Percentiles rank a stretch among this genome's conserved stretches.
Evolutionary conservation across 805 yeast species (phyloP).

Genomic region (Sugiyamaella smithiae): DNA sequence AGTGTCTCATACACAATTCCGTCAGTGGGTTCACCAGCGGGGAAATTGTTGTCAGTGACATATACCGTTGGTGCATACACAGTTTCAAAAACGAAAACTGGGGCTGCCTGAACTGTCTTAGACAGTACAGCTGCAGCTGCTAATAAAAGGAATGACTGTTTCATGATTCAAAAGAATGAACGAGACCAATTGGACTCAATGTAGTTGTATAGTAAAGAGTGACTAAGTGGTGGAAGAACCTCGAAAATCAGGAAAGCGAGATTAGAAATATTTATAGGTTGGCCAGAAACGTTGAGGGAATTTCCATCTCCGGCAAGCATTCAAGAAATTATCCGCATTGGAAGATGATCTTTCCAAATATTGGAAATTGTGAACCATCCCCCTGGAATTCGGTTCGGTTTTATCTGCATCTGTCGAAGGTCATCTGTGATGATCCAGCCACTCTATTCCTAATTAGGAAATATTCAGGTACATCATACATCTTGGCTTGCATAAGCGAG

Average conservation of each 20-base stretch:
- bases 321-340: not conserved
- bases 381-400: not conserved
- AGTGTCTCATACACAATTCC: constrained; percentile 15
- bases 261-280: not conserved
- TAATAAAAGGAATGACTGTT: not conserved
- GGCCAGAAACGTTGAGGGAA: no score
- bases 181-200: constrained; percentile 7
- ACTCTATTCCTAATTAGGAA: not conserved
- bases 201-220: not conserved
- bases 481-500: constrained; percentile 3
- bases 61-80: constrained; percentile 20
- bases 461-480: not conserved
- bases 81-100: constrained; percentile 24
- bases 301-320: no score
- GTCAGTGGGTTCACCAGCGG: not conserved
- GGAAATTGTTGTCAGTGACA: constrained; percentile 20
- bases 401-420: not conserved
- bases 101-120: constrained; percentile 6
- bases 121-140: constrained; percentile 2
- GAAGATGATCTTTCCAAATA: not conserved
- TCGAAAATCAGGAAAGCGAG: not conserved
- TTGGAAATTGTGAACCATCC: not conserved
- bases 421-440: not conserved
- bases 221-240: not conserved
- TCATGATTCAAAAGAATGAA: constrained; percentile 4